Base-by-base conservation (phyloP, 164 flowering plant genomes). In the Liquidambar formosana region DNA sequence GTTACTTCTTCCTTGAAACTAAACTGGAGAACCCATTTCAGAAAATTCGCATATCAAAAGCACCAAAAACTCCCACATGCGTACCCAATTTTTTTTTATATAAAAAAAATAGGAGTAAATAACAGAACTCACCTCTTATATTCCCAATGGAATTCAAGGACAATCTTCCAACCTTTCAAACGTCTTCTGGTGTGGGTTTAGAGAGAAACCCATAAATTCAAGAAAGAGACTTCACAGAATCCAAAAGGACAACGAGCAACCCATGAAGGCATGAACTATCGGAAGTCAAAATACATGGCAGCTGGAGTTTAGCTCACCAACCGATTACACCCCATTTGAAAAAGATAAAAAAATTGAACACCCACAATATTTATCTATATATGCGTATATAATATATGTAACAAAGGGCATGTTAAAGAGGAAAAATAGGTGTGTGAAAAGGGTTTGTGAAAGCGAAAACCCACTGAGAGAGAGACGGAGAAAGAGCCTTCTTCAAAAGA, bases 211-310 rank as follows among this genome's bases (percentile, higher is more conserved):
- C 16, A 16, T 3, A 16, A 0, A n/a, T 18, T 3, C 18, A 16
- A 6, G 5, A 51, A 21, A 54, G 57, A 14, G 41, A 33, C 6
- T 33, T 33, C 41, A 33, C 21, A 63, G 58, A 70, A 76, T 6
- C 65, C 70, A 23, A 51, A 63, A 21, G 59, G 23, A 56, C 72
- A 65, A 77, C 80, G 77, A 79, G 87, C 70, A 14, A 21, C n/a
- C 79, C 83, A 79, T 72, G 81, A 81, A 43, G 41, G 6, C 44
- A 4, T 18, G 25, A 23, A 2, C 67, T 16, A 41, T 43, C 64
- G 71, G 66, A 80, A 70, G 84, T 79, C 84, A 79, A n/a, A n/a
- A 84, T 52, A 33, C 64, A 58, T 5, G 73, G 82, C 86, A 80
- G 79, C 86, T 78, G 78, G 76, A 73, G 49, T 66, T 63, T 52